Base-by-base conservation (phyloP, 768 basidiomycete species). In the Lyophyllum decastes region DNA sequence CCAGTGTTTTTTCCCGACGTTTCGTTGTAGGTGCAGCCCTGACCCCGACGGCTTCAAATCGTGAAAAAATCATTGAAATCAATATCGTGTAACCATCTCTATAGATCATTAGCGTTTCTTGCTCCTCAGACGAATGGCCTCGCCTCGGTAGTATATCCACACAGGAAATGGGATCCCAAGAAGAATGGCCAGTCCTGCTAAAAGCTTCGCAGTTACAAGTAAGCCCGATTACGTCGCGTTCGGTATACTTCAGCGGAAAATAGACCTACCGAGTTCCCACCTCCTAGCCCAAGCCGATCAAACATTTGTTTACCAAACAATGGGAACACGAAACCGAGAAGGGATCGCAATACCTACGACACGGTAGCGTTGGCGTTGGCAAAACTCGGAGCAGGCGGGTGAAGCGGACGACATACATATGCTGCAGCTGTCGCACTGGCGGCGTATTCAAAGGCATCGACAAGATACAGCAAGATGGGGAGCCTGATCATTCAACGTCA, bases 101-200 rank as follows among this genome's bases (percentile, higher is more conserved):
- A 41, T 41, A n/a, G n/a, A 7, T 19, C 16, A 19, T 41, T 41
- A 41, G 2, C 40, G 40, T 19, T 2, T n/a, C 48, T 61, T 68
- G 61, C 81, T 83, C 35, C 68, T 74, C 19, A 72, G 66, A 6
- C 86, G 78, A 21, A 86, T 77, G 41, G 74, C 68, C 66, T 85
- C 89, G 48, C 89, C 89, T 38, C 78, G 73, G 75, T 78, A 88
- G 70, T 86, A 91, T 8, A 91, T 77, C 81, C 81, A 90, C 2
- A 89, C 70, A 1, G 89, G 88, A 73, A 90, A 90, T 1, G 89
- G 89, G 57, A 90, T 85, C 7, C 89, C 89, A 14, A 86, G 65
- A 24, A 84, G 59, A 24, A 86, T 80, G 40, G 79, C 77, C 19
- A 86, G 68, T 35, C 82, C 88, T 4, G 83, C 89, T 3, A 90